Evolutionary conservation across 805 yeast species (phyloP), one percentile per base, ranked within the genome.

Genomic region (Pichia membranifaciens): DNA sequence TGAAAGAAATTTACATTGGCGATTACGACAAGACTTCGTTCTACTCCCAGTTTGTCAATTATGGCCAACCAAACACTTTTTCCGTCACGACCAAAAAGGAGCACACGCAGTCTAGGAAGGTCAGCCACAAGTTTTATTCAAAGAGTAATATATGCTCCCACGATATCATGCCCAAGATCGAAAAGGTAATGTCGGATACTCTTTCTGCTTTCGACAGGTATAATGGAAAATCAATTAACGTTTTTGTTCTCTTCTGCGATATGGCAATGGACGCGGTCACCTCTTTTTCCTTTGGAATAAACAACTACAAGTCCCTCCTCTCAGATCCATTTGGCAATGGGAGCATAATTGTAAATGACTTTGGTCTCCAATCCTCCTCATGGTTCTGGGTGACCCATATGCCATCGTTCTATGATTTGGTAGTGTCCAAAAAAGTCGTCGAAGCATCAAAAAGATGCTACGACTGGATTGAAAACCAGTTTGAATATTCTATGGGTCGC

Each of bases 181-280:
- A 60, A 41, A 44, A 45, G 3, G 67, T 71, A 31, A 62, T 75
- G 38, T 40, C 55, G 1, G 56, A 63, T 38, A 55, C 66, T 6
- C 51, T 66, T 33, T 33, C 48, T 12, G 50, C 53, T 3, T 52
- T 72, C 18, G 48, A 53, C 41, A 18, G 47, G 13, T 16, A 61
- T 52, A 46, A 41, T 43, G 50, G 21, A 1, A 39, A 56, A 9
- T 64, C 73, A 29, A 56, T 81, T 35, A 84, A 83, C 43, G 81
- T 78, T 3, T 79, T 78, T 54, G 69, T 76, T 17, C 59, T 84
- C n/a, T 83, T 82, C 69, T 81, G 80, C n/a, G 66, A 81, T 16
- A 67, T 84, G 56, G 89, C 90, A 4, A 76, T 84, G 79, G 89
- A 83, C 55, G 82, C 79, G 3, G 79, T 82, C 1, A 73, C 82